Percentiles rank a stretch among this genome's conserved stretches.
These are phyloP conservation scores for Zymoseptoria crescenta DNA, from an alignment of 2,329 filamentous ascomycete genomes.

Conservation along the genomic window DNA sequence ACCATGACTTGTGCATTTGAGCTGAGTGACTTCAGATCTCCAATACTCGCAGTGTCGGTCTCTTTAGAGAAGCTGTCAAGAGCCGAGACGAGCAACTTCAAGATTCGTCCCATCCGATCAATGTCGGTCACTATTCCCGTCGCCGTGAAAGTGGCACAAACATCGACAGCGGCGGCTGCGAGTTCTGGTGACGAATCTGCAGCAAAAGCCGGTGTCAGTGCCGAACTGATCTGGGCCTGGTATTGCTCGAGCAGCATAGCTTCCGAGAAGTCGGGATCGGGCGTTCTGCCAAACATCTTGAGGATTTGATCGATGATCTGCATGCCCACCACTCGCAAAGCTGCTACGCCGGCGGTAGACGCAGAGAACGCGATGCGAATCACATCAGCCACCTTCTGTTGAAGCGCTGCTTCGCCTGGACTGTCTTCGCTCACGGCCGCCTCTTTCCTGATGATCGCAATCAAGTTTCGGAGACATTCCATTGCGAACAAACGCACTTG, in stretches of 20 bases:
- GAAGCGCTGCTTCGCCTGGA: conserved; percentile 66
- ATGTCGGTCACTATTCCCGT: conserved; percentile 96
- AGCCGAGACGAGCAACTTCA: conserved; percentile 84
- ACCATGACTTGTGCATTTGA: conserved; percentile 98
- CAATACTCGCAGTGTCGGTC: conserved; percentile 74
- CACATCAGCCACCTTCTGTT: conserved; percentile 80
- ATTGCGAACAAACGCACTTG: conserved; percentile 93
- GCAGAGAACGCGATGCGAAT: conserved; percentile 96
- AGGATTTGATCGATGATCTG: conserved; percentile 90
- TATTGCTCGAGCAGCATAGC: conserved; percentile 95
- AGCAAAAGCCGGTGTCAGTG: conserved; percentile 90
- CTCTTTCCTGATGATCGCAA: conserved; percentile 70
- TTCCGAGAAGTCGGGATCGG: conserved; percentile 96
- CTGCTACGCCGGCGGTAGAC: conserved; percentile 85
- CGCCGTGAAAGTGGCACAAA: conserved; percentile 95
- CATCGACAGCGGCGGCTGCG: conserved; percentile 90
- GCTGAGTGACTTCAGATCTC: conserved; percentile 84
- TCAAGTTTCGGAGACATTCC: conserved; percentile 75
- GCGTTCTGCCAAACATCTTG: conserved; percentile 91
- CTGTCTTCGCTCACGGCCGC: conserved; percentile 71
- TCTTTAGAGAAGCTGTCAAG: conserved; percentile 84
- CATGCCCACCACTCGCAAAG: conserved; percentile 81
- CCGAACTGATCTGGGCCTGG: conserved; percentile 95
- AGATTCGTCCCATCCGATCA: conserved; percentile 95
- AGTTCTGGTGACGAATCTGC: conserved; percentile 92